Base-by-base conservation (phyloP, 192 early-diverging fungal genomes). In the Podila epigama region DNA sequence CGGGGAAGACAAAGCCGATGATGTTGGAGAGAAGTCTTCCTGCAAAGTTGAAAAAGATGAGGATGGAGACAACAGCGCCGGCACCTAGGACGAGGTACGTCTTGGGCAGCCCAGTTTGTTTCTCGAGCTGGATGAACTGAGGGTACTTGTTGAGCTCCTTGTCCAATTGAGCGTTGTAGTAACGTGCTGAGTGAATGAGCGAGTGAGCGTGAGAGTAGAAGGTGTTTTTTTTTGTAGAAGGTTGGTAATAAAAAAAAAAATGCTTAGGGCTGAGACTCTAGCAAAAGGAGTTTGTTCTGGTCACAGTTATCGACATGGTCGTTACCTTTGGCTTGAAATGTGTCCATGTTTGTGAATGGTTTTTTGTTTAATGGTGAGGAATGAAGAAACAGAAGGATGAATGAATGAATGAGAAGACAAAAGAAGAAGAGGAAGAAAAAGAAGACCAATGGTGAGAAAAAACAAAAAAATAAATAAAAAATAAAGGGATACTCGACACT, bases 41-140 rank as follows among this genome's bases (percentile, higher is more conserved):
- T 15, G 84, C 89, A 50, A 97, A 78, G 79, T 98, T 96, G 80
- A 98, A 92, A 72, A 97, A 93, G 62, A 96, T 90, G 61, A 97
- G 85, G 1, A 91, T 35, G 41, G 89, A 59, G 22, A 88, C 51
- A 20, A 96, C 57, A 11, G 68, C 79, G 28, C 78, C 88, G n/a
- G 80, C 55, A 7, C 92, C 95, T 9, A 80, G 63, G 22, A 85
- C 88, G 25, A 92, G 66, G 77, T 95, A 95, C 2, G 90, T 92
- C 77, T 98, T 98, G 64, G 92, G 90, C 40, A 98, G 85, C 16
- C 90, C 86, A 9, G 91, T 93, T 60, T 81, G 68, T 16, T 81
- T 80, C 81, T 98, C 92, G 59, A 95, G 66, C 28, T 88, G 84
- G 60, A 84, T 81, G 3, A 90, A 79, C 33, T 86, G 60, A 7